These are phyloP conservation scores for Sphenostylis stenocarpa DNA, from an alignment of 306 rosid species.

Conservation along the genomic window DNA sequence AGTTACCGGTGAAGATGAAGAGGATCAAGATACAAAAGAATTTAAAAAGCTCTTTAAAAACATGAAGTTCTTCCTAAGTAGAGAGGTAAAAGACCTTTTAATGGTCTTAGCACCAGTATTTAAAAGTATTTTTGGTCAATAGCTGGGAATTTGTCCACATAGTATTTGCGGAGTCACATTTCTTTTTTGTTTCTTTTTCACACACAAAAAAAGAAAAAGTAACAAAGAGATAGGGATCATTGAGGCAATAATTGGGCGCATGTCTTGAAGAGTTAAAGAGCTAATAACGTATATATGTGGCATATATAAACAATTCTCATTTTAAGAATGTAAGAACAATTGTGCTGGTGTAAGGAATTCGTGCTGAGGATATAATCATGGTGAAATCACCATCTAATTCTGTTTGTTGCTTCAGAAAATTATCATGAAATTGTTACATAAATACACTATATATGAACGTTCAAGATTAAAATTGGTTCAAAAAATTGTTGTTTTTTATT, in stretches of 20 bases:
- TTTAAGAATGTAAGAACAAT: no score
- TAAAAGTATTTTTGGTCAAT: neutral
- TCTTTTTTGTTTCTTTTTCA: neutral
- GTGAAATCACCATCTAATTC: no score
- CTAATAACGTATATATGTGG: no score
- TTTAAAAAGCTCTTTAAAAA: conserved; percentile 74
- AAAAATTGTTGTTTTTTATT: neutral
- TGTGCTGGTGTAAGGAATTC: no score
- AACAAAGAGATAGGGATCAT: neutral
- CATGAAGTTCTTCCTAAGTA: conserved; percentile 83
- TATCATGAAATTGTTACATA: no score
- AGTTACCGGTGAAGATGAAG: conserved; percentile 59
- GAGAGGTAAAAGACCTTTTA: conserved; percentile 67
- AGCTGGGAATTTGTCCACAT: neutral
- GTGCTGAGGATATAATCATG: no score
- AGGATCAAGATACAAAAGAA: conserved; percentile 69
- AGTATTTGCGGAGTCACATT: neutral
- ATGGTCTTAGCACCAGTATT: neutral
- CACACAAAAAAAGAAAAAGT: neutral
- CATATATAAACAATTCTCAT: no score
- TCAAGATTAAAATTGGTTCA: no score
- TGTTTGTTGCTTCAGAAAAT: no score
- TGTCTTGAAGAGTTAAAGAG: neutral
- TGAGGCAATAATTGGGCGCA: neutral
- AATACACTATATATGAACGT: neutral